Evolutionary conservation across 2,329 filamentous ascomycete species (phyloP).

Genomic region (Exophiala sideris): DNA sequence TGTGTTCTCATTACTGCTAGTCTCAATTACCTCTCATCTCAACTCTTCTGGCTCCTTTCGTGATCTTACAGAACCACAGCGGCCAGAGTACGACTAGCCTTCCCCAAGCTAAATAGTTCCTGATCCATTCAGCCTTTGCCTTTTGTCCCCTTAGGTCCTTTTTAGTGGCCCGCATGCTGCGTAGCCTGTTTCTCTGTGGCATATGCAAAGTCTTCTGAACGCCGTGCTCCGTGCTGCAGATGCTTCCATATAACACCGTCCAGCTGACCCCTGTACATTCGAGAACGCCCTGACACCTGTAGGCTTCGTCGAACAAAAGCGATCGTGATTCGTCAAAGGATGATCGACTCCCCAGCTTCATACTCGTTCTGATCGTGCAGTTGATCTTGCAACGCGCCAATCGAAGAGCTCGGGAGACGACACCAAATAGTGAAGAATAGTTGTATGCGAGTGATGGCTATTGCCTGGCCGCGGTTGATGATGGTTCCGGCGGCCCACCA

Average conservation of each 20-base stretch:
- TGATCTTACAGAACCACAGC: too few relatives aligned
- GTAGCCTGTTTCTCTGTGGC: not conserved
- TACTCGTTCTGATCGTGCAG: not conserved
- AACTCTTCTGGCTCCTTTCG: too few relatives aligned
- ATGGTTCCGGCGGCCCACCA: too few relatives aligned
- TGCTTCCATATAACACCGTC: slow-evolving; percentile 19
- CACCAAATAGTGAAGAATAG: not conserved
- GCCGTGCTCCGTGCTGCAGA: slow-evolving; percentile 19
- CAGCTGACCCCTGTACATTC: slow-evolving; percentile 19
- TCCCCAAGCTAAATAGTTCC: too few relatives aligned
- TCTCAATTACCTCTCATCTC: not conserved
- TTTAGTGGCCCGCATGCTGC: not conserved
- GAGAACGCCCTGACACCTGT: slow-evolving; percentile 10
- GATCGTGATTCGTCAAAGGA: slow-evolving; percentile 20
- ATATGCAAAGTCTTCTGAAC: slow-evolving; percentile 10
- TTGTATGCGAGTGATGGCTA: too few relatives aligned
- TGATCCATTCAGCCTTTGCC: too few relatives aligned
- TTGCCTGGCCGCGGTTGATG: too few relatives aligned
- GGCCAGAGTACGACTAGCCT: too few relatives aligned
- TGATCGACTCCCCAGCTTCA: slow-evolving; percentile 3
- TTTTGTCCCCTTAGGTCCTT: too few relatives aligned
- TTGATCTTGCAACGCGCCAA: not conserved
- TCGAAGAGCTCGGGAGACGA: not conserved
- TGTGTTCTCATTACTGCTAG: slow-evolving; percentile 11
- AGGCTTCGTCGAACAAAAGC: slow-evolving; percentile 14